Conservation (phyloP, 768 basidiomycete genomes). For the Dictyophora rubrovolvata region DNA sequence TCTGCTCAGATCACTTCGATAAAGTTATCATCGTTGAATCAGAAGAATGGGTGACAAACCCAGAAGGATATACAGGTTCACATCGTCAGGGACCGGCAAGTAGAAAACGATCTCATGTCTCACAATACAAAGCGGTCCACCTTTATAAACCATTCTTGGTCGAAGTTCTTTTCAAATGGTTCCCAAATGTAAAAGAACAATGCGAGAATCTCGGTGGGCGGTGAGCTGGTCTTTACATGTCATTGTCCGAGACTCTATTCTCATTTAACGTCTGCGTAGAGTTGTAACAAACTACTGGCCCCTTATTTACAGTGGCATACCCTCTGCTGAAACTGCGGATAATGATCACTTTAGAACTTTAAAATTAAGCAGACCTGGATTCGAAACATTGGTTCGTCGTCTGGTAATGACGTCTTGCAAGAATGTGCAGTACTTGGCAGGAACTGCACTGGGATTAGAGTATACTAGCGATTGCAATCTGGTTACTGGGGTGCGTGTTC, state of each 20-base stretch:
- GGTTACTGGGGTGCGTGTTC: neutral
- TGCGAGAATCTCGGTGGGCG: neutral
- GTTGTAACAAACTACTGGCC: neutral
- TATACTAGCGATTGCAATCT: slow-evolving; percentile 9
- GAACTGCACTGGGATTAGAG: slow-evolving; percentile 20
- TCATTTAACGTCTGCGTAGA: neutral
- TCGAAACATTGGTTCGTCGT: slow-evolving; percentile 24
- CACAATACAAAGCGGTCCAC: slow-evolving; percentile 11
- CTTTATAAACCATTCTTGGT: slow-evolving; percentile 3
- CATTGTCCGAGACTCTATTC: neutral
- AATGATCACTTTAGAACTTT: slow-evolving; percentile 3
- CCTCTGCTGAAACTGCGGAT: neutral
- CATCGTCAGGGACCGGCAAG: neutral
- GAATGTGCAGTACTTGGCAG: slow-evolving; percentile 18
- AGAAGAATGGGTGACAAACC: slow-evolving; percentile 15
- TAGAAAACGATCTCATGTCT: slow-evolving; percentile 11
- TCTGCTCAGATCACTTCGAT: slow-evolving; percentile 21
- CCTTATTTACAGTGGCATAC: neutral
- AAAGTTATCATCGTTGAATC: slow-evolving; percentile 21
- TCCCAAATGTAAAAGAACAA: slow-evolving; percentile 4
- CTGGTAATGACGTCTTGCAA: slow-evolving; percentile 17
- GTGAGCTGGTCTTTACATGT: neutral
- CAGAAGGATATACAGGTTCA: slow-evolving; percentile 7
- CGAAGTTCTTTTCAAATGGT: slow-evolving; percentile 11
- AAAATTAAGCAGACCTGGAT: slow-evolving; percentile 15